These are phyloP conservation scores for Teratosphaeria destructans DNA, from an alignment of 2,329 filamentous ascomycete species.

Conservation along the genomic window DNA sequence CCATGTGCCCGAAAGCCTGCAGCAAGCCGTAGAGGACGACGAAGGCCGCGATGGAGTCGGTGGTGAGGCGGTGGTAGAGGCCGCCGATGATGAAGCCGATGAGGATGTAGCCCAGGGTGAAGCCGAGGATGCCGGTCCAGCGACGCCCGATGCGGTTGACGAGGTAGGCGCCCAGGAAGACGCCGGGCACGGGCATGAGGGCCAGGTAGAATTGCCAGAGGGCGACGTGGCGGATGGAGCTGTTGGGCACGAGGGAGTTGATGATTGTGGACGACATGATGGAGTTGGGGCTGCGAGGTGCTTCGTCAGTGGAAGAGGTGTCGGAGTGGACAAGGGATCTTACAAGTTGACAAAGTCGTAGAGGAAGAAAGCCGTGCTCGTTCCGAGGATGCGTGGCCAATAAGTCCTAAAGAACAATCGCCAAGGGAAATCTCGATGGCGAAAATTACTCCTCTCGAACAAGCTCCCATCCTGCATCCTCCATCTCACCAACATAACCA, in stretches of 20 bases:
- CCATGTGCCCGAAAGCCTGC: conserved; percentile 39
- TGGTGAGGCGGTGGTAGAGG: conserved; percentile 37
- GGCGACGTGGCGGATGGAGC: conserved; percentile 27
- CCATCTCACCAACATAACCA: conserved; percentile 44
- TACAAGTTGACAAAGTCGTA: conserved; percentile 41
- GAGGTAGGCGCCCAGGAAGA: conserved; percentile 40
- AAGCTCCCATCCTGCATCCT: conserved; percentile 43
- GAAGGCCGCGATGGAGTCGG: conserved; percentile 34
- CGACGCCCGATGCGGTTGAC: conserved; percentile 41
- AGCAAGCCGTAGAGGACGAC: conserved; percentile 44
- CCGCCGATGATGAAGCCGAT: conserved; percentile 44
- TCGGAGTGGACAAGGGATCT: conserved; percentile 37
- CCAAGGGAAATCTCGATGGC: conserved; percentile 39
- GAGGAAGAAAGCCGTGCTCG: conserved; percentile 47
- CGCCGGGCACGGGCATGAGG: conserved; percentile 33
- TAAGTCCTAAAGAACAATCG: conserved; percentile 42
- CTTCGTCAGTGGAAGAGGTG: conserved; percentile 20
- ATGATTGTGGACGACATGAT: conserved; percentile 22
- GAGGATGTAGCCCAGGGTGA: conserved; percentile 37
- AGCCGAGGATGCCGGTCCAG: conserved; percentile 42
- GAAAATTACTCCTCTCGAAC: conserved; percentile 44
- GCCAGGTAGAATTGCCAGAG: conserved; percentile 33
- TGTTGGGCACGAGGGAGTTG: neutral
- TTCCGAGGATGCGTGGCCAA: conserved; percentile 45
- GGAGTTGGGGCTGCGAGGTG: neutral